phyloP scores from a whole-genome alignment of 2,329 filamentous ascomycete species.

The Penicillium paneum region DNA sequence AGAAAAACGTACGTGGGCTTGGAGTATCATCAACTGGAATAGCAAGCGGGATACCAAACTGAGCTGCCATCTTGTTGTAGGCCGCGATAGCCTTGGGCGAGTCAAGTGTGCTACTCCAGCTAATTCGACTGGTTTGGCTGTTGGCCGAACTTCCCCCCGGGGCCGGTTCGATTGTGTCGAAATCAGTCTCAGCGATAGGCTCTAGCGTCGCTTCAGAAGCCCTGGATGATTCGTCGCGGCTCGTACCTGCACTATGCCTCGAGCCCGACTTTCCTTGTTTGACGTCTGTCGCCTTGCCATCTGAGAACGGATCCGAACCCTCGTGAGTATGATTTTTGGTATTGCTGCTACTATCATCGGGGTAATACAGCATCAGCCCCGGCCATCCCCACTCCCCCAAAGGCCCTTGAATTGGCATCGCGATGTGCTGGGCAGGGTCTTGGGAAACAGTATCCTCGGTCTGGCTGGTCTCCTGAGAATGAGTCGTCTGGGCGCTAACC shows the following conservation, averaged over 20 bases:
- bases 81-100: slow-evolving; percentile 23
- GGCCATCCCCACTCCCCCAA: slow-evolving; percentile 11
- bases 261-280: background rate
- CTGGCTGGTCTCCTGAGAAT: slow-evolving; percentile 33
- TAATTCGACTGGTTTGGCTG: background rate
- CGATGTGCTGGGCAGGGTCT: slow-evolving; percentile 30
- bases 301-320: slow-evolving; percentile 20
- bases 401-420: slow-evolving; percentile 19
- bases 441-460: slow-evolving; percentile 34
- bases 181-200: slow-evolving; percentile 2
- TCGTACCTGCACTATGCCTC: slow-evolving; percentile 13
- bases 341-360: background rate
- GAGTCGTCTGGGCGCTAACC: slow-evolving; percentile 31
- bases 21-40: slow-evolving; percentile 8
- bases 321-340: background rate
- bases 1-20: slow-evolving; percentile 7
- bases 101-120: slow-evolving; percentile 21
- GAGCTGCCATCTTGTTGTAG: slow-evolving; percentile 32
- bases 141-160: background rate
- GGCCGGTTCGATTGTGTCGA: background rate
- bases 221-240: background rate
- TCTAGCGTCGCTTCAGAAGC: slow-evolving; percentile 3
- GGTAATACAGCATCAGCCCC: slow-evolving; percentile 3
- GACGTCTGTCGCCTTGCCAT: slow-evolving; percentile 15
- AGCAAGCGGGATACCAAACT: slow-evolving; percentile 23